Base-by-base conservation (phyloP, 129 eudicot genomes). In the Rutidosis leptorrhynchoides region DNA sequence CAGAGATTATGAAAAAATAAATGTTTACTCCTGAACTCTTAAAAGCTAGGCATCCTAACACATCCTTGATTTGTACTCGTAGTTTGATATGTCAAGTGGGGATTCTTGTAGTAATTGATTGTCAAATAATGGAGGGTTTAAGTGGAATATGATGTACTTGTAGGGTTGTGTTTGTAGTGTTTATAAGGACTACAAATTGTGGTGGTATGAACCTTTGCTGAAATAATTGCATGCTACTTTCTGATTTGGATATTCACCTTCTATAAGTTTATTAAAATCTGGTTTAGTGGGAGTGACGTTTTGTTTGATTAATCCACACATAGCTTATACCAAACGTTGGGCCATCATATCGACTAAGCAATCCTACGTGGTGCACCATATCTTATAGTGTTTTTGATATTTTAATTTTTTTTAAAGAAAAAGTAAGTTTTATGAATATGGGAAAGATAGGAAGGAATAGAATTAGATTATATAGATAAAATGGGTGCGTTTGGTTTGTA, bases 121-220 rank as follows among this genome's bases (percentile, higher is more conserved):
- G 72, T 71, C 80, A 40, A 77, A 78, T 78, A 78, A 56, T 67
- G 26, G 64, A 62, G 37, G 33, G 26, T 42, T 32, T 74, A 51
- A 85, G 91, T 81, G 91, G 80, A 40, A 9, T 64, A 25, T 82
- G 91, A 84, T 76, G 78, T 71, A 61, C 66, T 70, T 71, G 71
- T 71, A 53, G 78, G 75, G 80, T 71, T 69, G 27, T 63, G 64
- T 33, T 58, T 57, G 42, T 59, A 48, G 74, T 73, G 62, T 46
- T 67, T 72, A 29, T 19, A 63, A 72, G 71, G 67, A 61, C 45
- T 73, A 71, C 65, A 65, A 33, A 56, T 78, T 71, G 82, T 67
- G 79, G 72, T 77, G 77, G 83, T 78, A 80, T 48, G 57, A 62
- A 58, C 28, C 79, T 75, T 75, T 75, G 74, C 21, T 42, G 37